These are phyloP conservation scores for Plasmodium cynomolgi DNA, from an alignment of 169 alveolate genomes.

Conservation along the genomic window DNA sequence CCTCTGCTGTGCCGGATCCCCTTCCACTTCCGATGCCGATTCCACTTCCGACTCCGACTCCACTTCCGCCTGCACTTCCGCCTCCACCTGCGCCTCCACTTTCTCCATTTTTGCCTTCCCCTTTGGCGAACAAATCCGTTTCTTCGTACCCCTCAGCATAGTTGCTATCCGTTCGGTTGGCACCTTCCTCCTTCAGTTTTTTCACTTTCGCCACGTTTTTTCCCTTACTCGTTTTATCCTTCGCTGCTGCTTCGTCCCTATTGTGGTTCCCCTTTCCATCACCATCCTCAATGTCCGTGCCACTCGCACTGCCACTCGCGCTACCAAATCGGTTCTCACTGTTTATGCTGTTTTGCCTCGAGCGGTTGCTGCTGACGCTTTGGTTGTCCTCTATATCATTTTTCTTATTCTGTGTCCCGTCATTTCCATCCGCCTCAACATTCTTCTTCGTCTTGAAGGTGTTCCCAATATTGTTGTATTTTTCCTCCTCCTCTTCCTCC, in stretches of 20 bases:
- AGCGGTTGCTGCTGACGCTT: not conserved
- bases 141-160: not conserved
- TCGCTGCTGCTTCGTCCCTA: not conserved
- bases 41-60: not conserved
- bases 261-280: not conserved
- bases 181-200: not conserved
- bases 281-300: not conserved
- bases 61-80: not conserved
- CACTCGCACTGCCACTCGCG: not conserved
- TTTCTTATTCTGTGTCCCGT: not conserved
- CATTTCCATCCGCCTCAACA: not conserved
- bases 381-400: slow-evolving; percentile 39
- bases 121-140: not conserved
- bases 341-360: slow-evolving; percentile 4
- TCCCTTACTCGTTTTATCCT: not conserved
- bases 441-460: slow-evolving; percentile 19
- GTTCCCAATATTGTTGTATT: not conserved
- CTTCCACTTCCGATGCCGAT: not conserved
- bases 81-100: not conserved
- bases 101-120: not conserved
- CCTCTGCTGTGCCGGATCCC: not conserved
- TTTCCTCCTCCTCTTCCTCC: slow-evolving; percentile 37
- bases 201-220: not conserved
- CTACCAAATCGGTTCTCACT: slow-evolving; percentile 42
- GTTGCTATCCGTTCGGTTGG: not conserved